phyloP scores from a whole-genome alignment of 2,329 filamentous ascomycete genomes.

The Lecanicillium sp. region DNA sequence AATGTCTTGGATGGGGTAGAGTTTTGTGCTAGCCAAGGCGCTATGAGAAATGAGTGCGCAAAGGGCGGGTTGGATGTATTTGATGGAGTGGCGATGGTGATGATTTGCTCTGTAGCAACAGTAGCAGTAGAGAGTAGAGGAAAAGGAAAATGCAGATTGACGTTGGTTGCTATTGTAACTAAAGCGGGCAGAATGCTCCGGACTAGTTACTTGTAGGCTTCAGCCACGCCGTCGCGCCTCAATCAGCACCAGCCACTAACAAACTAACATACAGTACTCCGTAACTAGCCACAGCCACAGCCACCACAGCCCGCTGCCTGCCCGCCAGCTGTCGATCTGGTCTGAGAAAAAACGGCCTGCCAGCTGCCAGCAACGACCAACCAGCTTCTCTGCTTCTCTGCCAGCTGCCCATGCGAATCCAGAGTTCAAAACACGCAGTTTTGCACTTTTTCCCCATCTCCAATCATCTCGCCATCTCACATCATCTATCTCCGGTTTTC shows the following conservation, averaged over 20 bases:
- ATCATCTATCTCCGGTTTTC: not conserved
- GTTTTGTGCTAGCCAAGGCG: not conserved
- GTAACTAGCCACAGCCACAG: not conserved
- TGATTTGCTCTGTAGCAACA: too few relatives aligned
- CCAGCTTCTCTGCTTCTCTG: too few relatives aligned
- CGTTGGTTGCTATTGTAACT: too few relatives aligned
- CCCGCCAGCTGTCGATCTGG: constrained; percentile 4
- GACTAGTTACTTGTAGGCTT: too few relatives aligned
- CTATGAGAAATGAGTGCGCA: not conserved
- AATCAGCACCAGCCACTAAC: too few relatives aligned
- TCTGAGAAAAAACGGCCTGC: not conserved
- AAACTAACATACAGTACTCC: too few relatives aligned
- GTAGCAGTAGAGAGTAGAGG: too few relatives aligned
- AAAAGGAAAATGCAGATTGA: too few relatives aligned
- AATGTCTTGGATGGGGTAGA: constrained; percentile 6
- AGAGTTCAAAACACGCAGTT: not conserved
- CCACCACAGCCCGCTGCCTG: not conserved
- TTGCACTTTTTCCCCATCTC: not conserved
- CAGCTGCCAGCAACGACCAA: constrained; percentile 1
- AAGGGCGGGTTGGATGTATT: not conserved
- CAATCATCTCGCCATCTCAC: not conserved
- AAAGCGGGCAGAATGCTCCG: too few relatives aligned
- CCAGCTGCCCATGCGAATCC: not conserved
- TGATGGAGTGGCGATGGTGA: too few relatives aligned
- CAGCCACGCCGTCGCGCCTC: too few relatives aligned